Evolutionary conservation across 805 yeast genomes (phyloP).

Genomic region (Candida argentea): DNA sequence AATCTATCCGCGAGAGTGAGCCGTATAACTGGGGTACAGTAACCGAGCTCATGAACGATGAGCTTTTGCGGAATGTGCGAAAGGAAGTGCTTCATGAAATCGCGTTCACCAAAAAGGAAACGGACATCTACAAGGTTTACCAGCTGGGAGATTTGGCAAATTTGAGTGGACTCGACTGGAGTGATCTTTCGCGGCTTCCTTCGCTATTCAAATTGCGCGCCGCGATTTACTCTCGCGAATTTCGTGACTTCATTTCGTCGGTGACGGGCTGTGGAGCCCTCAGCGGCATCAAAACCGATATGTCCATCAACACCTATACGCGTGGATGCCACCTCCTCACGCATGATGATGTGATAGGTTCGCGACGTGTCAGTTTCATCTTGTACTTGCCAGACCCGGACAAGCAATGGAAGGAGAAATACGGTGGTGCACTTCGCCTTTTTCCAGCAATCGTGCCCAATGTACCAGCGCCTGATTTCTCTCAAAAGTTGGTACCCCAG

Average conservation of each 20-base stretch:
- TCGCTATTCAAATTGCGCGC: conserved; percentile 70
- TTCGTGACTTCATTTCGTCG: conserved; percentile 64
- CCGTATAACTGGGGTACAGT: conserved; percentile 93
- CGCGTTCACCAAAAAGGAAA: conserved; percentile 90
- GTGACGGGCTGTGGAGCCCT: conserved; percentile 84
- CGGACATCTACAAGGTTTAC: conserved; percentile 89
- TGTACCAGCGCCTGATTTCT: conserved; percentile 75
- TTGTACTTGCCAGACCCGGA: conserved; percentile 91
- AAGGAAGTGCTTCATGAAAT: conserved; percentile 74
- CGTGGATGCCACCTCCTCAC: conserved; percentile 90
- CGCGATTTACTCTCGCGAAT: conserved; percentile 79
- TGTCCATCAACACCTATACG: conserved; percentile 83
- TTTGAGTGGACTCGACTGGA: conserved; percentile 71
- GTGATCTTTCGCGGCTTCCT: conserved; percentile 65
- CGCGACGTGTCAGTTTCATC: conserved; percentile 87
- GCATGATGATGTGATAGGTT: conserved; percentile 97
- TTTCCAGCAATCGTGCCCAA: conserved; percentile 83
- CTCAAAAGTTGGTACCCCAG: conserved; percentile 70
- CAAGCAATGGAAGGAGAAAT: conserved; percentile 75
- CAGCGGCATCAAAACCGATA: conserved; percentile 85
- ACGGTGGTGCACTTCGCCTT: conserved; percentile 87
- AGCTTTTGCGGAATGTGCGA: conserved; percentile 67
- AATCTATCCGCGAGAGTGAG: conserved; percentile 41
- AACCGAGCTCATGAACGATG: conserved; percentile 61
- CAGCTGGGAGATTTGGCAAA: conserved; percentile 92